phyloP scores from a whole-genome alignment of 2,329 filamentous ascomycete species.

The Fusarium chaquense region DNA sequence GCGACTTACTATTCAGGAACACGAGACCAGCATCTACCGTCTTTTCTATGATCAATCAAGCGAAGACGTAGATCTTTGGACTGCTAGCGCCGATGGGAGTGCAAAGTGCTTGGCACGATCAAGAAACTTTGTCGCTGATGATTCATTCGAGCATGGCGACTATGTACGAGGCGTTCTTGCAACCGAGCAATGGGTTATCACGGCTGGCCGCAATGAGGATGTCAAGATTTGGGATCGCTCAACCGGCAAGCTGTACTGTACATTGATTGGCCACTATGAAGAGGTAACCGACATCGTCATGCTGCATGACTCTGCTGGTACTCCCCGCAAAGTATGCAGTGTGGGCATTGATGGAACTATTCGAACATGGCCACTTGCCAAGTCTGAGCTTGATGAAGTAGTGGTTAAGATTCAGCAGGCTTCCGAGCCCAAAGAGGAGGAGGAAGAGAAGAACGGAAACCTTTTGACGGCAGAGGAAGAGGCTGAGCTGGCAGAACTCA shows the following conservation, averaged over 20 bases:
- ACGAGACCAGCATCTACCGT: slow-evolving; percentile 92
- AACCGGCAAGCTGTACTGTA: slow-evolving; percentile 78
- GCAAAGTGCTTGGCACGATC: slow-evolving; percentile 81
- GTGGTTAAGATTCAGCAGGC: slow-evolving; percentile 60
- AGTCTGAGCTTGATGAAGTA: slow-evolving; percentile 65
- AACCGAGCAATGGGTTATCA: slow-evolving; percentile 82
- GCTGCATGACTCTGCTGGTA: slow-evolving; percentile 57
- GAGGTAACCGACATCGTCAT: slow-evolving; percentile 87
- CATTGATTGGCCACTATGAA: slow-evolving; percentile 87
- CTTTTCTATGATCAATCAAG: slow-evolving; percentile 75
- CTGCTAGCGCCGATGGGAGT: slow-evolving; percentile 90
- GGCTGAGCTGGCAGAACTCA: slow-evolving; percentile 88
- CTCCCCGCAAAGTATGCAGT: slow-evolving; percentile 72
- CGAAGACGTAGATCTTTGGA: slow-evolving; percentile 84
- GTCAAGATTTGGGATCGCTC: slow-evolving; percentile 87
- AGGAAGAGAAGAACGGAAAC: slow-evolving; percentile 58
- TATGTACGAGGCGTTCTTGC: slow-evolving; percentile 88
- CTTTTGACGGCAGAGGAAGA: slow-evolving; percentile 90
- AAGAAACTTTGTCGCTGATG: slow-evolving; percentile 77
- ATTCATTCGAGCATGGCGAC: slow-evolving; percentile 82
- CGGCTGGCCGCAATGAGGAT: slow-evolving; percentile 91
- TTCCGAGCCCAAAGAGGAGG: slow-evolving; percentile 64
- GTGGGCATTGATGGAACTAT: slow-evolving; percentile 92
- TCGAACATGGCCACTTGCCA: slow-evolving; percentile 82
- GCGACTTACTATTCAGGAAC: slow-evolving; percentile 73